Base-by-base conservation (phyloP, 306 rosid genomes). In the Malus sylvestris region DNA sequence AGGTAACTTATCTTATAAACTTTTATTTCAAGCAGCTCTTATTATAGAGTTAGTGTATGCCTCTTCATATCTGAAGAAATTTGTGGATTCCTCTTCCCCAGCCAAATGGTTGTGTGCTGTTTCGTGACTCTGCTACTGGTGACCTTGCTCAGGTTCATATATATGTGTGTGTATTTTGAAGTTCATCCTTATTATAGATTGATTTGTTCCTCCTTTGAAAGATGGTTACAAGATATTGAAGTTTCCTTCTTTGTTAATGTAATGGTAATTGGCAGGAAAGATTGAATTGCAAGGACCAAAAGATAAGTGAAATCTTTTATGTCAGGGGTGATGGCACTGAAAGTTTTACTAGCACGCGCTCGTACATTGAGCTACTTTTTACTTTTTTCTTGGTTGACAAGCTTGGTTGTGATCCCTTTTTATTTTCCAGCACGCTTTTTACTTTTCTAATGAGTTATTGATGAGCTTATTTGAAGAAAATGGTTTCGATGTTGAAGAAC, bases 311-410 rank as follows among this genome's bases (percentile, higher is more conserved):
- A 76, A 92, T 92, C 77, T 90, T 95, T 75, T 92, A 89, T 73
- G 98, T 91, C 77, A 87, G 97, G 80, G 97, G 97, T 65, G 98
- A 92, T 55, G 97, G 98, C 81, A 95, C 97, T 75, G 98, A 92
- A 86, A 87, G 98, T 84, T 70, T 30, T 76, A 76, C 23, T 57
- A 76, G 53, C 68, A 33, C 69, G 18, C 33, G 62, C 55, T 62
- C 53, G 55, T 76, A 73, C 73, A 7, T 38, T 51, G 69, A 57
- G 73, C 60, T 63, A 10, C 71, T 77, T 74, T 75, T 75, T 63
- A 10, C 71, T 77, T 76, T 75, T 77, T 76, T 83, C 59, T 74
- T 62, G 16, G 60, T 70, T 30, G 64, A 70, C 8, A 1, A 30
- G 61, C 46, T 55, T 62, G 52, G 19, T 23, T 57, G 38, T 77